phyloP scores from a whole-genome alignment of 805 yeast genomes.

The Candida fluviatilis region DNA sequence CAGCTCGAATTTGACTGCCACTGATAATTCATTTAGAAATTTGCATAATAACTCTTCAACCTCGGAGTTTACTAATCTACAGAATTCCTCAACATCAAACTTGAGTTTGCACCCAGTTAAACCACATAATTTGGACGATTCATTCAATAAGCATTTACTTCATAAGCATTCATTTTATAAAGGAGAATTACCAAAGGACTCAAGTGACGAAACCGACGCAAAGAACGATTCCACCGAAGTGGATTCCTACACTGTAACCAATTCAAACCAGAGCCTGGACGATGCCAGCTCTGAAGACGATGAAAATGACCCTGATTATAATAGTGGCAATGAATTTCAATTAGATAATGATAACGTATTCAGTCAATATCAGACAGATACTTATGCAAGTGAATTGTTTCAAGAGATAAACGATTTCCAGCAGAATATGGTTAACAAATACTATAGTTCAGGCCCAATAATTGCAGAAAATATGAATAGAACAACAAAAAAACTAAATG shows the following conservation, averaged over 20 bases:
- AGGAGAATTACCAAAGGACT: too few species aligned
- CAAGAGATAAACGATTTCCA: conserved; percentile 29
- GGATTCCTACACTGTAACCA: too few species aligned
- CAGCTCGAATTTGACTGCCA: conserved; percentile 6
- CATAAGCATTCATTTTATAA: not conserved
- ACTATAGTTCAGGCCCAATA: conserved; percentile 7
- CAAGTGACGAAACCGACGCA: too few species aligned
- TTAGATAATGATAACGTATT: not conserved
- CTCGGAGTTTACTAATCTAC: not conserved
- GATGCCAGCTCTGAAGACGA: not conserved
- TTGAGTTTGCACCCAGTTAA: not conserved
- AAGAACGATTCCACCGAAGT: too few species aligned
- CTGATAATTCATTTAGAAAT: conserved; percentile 18
- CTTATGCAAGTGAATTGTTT: conserved; percentile 14
- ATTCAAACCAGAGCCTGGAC: too few species aligned
- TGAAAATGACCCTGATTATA: conserved; percentile 3
- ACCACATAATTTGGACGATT: not conserved
- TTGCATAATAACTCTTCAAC: conserved; percentile 3
- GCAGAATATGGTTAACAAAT: conserved; percentile 24
- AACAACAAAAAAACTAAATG: conserved; percentile 32
- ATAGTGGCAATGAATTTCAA: conserved; percentile 8
- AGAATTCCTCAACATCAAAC: not conserved
- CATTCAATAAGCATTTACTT: not conserved
- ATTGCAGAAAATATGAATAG: conserved; percentile 16
- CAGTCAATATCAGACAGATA: conserved; percentile 1